Base-by-base conservation (phyloP, 1,139 yeast species). In the Eremothecium cymbalariae region DNA sequence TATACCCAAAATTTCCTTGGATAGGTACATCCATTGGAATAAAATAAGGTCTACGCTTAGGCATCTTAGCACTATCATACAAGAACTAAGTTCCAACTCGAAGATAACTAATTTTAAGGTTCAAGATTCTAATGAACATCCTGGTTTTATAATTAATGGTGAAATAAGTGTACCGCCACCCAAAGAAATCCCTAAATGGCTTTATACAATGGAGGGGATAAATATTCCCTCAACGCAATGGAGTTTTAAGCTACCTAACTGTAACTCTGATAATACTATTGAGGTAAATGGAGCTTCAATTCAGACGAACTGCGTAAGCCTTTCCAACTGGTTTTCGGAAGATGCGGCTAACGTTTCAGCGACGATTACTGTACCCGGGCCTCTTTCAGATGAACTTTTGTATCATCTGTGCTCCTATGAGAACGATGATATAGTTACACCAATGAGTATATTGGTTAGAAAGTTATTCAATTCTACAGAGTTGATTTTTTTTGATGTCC, bases 171-270 rank as follows among this genome's bases (percentile, higher is more conserved):
- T 50, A 8, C 46, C 51, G 12, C 42, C 45, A 18, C 49, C 53
- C 16, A 32, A 47, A 2, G 33, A 39, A 9, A 34, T 41, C 6
- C 18, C 33, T 33, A 40, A 35, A 12, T 49, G 41, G 36, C 38
- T 42, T 33, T 45, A 17, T 32, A 47, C 40, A 2, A 38, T 46
- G 2, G 21, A 36, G 7, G 15, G 33, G 8, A 14, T 31, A 2
- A 18, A 42, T 7, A 34, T 62, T 3, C 67, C 67, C 3, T 20
- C 38, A 4, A 31, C 60, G 4, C 36, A 44, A 2, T 63, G 65
- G 64, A 43, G 48, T 19, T 11, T 61, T 1, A 38, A 44, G 7
- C 40, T 61, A n/a, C 45, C 57, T 3, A 63, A 57, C 41, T 63
- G 68, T 37, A 26, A 40, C 15, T 43, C 43, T 2, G 21, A 42